Evolutionary conservation across 768 basidiomycete genomes (phyloP).

Genomic region (Melanogaster broomeanus): DNA sequence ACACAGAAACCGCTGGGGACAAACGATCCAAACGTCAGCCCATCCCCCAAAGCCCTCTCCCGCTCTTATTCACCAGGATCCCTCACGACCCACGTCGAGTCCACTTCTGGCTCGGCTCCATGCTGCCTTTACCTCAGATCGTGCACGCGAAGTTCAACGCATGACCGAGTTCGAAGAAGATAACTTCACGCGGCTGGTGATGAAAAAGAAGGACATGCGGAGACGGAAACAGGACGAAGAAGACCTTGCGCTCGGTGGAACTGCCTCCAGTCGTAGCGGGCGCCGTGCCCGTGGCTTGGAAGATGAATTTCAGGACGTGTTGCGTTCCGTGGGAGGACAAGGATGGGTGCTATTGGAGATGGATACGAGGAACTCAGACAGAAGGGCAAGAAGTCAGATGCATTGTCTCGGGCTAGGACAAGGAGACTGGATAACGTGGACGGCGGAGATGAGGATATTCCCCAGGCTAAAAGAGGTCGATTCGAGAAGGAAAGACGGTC

Average conservation of each 20-base stretch:
- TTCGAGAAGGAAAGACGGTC: constrained; percentile 46
- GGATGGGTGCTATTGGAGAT: constrained; percentile 50
- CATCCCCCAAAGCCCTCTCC: constrained; percentile 61
- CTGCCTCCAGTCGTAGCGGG: constrained; percentile 53
- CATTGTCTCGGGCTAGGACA: constrained; percentile 58
- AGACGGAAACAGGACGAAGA: constrained; percentile 79
- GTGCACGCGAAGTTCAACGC: constrained; percentile 76
- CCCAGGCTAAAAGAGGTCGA: constrained; percentile 39
- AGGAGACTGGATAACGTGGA: constrained; percentile 30
- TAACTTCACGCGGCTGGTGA: constrained; percentile 86
- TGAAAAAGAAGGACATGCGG: constrained; percentile 85
- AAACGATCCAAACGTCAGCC: constrained; percentile 50
- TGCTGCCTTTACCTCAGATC: constrained; percentile 53
- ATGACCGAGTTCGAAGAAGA: constrained; percentile 93
- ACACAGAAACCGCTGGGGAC: constrained; percentile 57
- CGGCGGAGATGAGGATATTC: constrained; percentile 32
- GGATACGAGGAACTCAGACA: constrained; percentile 82
- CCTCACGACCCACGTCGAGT: constrained; percentile 69
- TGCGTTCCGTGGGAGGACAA: constrained; percentile 58
- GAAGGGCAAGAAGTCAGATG: constrained; percentile 62
- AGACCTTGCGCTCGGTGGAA: constrained; percentile 84
- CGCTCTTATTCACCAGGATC: constrained; percentile 52
- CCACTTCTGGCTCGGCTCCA: constrained; percentile 71
- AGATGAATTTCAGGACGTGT: constrained; percentile 83
- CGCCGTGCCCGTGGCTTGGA: constrained; percentile 70